phyloP scores from a whole-genome alignment of 1,284 basidiomycete genomes.

The Ganoderma lingzhi region DNA sequence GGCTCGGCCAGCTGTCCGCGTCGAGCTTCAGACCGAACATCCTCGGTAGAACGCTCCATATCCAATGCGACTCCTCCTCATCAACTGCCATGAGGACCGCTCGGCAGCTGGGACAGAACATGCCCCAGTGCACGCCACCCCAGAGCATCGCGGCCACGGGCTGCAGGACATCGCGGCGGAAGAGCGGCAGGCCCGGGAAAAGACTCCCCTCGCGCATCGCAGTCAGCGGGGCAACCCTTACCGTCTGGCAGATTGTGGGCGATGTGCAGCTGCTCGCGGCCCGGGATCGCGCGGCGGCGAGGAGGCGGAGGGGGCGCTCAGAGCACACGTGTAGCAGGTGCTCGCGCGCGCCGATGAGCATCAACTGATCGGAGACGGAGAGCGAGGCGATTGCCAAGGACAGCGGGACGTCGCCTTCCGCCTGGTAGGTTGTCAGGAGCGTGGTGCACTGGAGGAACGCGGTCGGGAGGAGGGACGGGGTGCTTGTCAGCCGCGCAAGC shows the following conservation, averaged over 20 bases:
- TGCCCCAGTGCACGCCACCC: not conserved
- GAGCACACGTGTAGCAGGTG: not conserved
- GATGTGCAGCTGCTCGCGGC: no score
- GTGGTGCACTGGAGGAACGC: not conserved
- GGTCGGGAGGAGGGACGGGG: conserved; percentile 7
- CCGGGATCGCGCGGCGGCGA: not conserved
- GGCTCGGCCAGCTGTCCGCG: not conserved
- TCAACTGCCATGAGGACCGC: not conserved
- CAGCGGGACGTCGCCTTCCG: not conserved
- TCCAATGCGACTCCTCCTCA: not conserved
- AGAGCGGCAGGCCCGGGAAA: not conserved
- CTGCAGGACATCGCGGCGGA: not conserved
- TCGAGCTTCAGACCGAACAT: not conserved
- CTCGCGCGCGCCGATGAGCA: not conserved
- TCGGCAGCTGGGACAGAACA: not conserved
- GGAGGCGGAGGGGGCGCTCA: not conserved
- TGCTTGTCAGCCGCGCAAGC: conserved; percentile 14
- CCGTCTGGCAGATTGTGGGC: no score
- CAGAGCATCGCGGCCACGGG: not conserved
- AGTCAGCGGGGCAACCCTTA: not conserved
- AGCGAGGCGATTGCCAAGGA: not conserved
- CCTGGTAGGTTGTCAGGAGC: not conserved
- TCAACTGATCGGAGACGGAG: not conserved
- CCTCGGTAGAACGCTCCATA: not conserved
- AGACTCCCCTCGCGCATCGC: not conserved